A percentile compares a stretch with the other conserved stretches of the same genome.
phyloP scores from a whole-genome alignment of 2,329 filamentous ascomycete species.

The Penicillium concentricum region DNA sequence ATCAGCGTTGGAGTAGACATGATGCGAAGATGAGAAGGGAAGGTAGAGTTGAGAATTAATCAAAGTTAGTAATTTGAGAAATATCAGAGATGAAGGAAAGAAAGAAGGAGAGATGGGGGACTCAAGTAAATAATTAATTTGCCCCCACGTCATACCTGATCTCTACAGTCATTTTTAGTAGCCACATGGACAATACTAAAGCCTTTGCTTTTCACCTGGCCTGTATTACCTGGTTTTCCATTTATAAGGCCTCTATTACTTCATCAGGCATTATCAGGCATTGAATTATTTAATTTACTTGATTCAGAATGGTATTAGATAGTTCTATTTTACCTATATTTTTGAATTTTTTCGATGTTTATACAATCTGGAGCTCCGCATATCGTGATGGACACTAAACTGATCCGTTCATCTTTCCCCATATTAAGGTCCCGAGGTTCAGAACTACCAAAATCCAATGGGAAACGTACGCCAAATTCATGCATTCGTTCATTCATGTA shows the following conservation, averaged over 20 bases:
- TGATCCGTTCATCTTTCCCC: background rate
- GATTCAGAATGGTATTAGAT: background rate
- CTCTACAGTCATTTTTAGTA: rapidly evolving
- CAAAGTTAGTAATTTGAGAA: background rate
- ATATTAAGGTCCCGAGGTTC: no score
- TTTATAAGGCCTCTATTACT: no score
- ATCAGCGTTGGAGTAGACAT: constrained; percentile 66
- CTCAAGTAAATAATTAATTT: background rate
- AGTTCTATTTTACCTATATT: no score
- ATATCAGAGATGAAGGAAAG: background rate
- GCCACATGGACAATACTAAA: background rate
- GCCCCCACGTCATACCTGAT: background rate
- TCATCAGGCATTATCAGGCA: no score
- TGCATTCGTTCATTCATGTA: constrained; percentile 20
- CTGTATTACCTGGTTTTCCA: background rate
- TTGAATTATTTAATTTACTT: background rate
- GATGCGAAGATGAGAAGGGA: background rate
- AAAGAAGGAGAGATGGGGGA: background rate
- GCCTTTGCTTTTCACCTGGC: no score
- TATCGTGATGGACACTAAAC: background rate
- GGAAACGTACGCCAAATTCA: background rate
- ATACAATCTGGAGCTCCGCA: background rate
- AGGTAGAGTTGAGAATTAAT: background rate
- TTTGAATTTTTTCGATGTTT: no score
- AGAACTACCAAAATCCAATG: no score